phyloP scores from a whole-genome alignment of 768 basidiomycete genomes.

The Mrakia gelida region DNA sequence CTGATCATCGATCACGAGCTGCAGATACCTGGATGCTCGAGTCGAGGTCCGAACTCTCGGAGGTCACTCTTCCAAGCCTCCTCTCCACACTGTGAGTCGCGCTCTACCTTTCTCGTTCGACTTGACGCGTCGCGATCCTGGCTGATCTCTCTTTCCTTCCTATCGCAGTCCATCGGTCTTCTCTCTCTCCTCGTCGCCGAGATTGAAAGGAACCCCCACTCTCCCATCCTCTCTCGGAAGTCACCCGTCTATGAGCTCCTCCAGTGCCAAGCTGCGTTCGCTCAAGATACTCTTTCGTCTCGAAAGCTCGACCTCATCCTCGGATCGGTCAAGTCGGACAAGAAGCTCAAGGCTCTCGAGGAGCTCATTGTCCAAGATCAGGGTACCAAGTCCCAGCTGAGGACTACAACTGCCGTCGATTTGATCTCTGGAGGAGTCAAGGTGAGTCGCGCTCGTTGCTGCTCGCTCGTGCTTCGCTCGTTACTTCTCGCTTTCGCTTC shows the following conservation, averaged over 20 bases:
- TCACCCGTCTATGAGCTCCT: slow-evolving; percentile 59
- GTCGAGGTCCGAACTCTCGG: not conserved
- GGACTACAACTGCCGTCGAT: not conserved
- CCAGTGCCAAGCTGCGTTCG: slow-evolving; percentile 64
- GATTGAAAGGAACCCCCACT: slow-evolving; percentile 37
- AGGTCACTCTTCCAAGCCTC: slow-evolving; percentile 4
- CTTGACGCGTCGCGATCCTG: not conserved
- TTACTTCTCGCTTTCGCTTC: not conserved
- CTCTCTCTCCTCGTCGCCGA: slow-evolving; percentile 39
- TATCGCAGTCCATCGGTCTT: slow-evolving; percentile 37
- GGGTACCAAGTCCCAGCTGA: not conserved
- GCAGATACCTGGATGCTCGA: not conserved
- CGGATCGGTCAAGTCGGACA: not conserved
- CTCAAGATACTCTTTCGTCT: not conserved
- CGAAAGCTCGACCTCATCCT: not conserved
- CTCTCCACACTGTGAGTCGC: slow-evolving; percentile 38
- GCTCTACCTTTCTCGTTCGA: not conserved
- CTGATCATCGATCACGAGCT: too few relatives aligned
- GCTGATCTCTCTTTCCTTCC: not conserved
- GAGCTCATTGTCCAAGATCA: not conserved
- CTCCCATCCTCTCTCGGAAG: slow-evolving; percentile 50
- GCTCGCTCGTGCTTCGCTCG: too few relatives aligned
- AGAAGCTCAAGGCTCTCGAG: not conserved
- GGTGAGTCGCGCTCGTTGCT: not conserved
- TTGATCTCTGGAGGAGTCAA: not conserved